phyloP scores from a whole-genome alignment of 2,329 filamentous ascomycete genomes.

The Sclerotinia subarctica region DNA sequence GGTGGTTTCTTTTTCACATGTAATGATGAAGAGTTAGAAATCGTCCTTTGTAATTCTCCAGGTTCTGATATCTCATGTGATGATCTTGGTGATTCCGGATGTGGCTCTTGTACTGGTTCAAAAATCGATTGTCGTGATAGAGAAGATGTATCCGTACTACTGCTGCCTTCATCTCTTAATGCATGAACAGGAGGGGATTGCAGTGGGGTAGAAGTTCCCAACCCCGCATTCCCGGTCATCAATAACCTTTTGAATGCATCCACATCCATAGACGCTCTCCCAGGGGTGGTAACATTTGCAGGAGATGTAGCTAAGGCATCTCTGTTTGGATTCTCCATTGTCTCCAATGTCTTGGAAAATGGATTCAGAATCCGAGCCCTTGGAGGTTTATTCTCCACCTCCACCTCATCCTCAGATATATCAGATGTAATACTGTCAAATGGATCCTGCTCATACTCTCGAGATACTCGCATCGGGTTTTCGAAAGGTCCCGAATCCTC shows the following conservation, averaged over 20 bases:
- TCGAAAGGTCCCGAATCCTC: constrained; percentile 28
- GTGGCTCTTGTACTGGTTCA: constrained; percentile 46
- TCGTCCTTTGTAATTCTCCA: constrained; percentile 47
- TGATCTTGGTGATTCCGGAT: constrained; percentile 51
- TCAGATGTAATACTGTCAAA: constrained; percentile 38
- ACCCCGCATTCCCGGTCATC: constrained; percentile 64
- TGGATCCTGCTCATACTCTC: constrained; percentile 34
- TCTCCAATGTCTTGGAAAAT: constrained; percentile 55
- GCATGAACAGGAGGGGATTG: constrained; percentile 32
- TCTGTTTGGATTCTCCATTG: constrained; percentile 44
- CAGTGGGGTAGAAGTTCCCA: constrained; percentile 36
- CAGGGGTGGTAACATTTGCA: constrained; percentile 33
- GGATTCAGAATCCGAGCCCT: constrained; percentile 47
- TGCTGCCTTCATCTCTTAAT: constrained; percentile 44
- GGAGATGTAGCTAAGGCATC: constrained; percentile 24
- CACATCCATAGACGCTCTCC: constrained; percentile 60
- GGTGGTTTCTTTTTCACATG: constrained; percentile 63
- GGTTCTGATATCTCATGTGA: constrained; percentile 58
- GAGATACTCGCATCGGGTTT: constrained; percentile 37
- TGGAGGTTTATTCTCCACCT: constrained; percentile 21
- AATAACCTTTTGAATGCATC: constrained; percentile 74
- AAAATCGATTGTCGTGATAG: constrained; percentile 57
- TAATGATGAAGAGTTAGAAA: constrained; percentile 33
- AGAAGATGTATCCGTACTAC: constrained; percentile 57
- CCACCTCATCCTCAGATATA: constrained; percentile 33